Percentiles rank a stretch among this genome's conserved stretches.
Conservation (phyloP, 306 rosid species). For the Quercus gilva region DNA sequence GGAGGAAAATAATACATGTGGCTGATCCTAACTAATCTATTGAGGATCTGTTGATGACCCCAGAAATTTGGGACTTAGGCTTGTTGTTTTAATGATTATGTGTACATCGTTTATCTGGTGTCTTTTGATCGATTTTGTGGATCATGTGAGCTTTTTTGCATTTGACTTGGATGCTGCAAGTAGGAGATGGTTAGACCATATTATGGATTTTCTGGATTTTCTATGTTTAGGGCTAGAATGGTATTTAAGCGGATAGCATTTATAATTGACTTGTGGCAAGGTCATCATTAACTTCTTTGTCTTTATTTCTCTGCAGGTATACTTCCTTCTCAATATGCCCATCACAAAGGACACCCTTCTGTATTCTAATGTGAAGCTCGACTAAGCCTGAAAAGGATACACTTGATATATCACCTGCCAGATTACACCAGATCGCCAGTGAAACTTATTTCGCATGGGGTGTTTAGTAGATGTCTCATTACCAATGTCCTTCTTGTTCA, state of each 20-base stretch:
- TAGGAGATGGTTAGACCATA: background rate
- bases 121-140: background rate
- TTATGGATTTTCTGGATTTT: background rate
- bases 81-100: no score
- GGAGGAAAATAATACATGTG: no score
- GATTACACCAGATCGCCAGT: constrained; percentile 32
- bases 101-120: background rate
- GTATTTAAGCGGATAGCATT: background rate
- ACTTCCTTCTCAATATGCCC: constrained; percentile 74
- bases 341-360: constrained; percentile 85
- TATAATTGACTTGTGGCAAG: background rate
- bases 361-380: constrained; percentile 86
- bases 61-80: no score
- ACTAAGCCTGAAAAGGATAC: constrained; percentile 37
- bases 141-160: background rate
- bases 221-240: background rate
- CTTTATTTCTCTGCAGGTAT: constrained; percentile 40
- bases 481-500: constrained; percentile 29
- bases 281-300: background rate
- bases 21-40: no score
- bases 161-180: background rate
- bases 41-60: no score
- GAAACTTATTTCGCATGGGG: constrained; percentile 28
- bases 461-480: constrained; percentile 27
- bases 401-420: constrained; percentile 17